phyloP scores from a whole-genome alignment of 1,284 basidiomycete genomes.

The Sphaerobolus stellatus region DNA sequence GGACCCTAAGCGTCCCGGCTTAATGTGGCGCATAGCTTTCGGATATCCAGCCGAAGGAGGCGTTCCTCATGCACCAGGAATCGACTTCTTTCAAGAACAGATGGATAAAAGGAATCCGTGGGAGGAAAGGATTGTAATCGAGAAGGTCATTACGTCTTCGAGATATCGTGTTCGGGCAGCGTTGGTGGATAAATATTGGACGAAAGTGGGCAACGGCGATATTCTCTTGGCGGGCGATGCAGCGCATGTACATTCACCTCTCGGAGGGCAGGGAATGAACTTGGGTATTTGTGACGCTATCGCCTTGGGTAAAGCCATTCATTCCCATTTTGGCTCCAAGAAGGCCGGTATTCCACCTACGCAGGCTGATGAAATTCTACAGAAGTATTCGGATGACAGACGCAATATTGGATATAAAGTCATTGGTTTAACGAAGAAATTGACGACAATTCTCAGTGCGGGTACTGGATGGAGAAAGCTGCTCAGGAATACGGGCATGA shows the following conservation, averaged over 20 bases:
- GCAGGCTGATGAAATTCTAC: too few relatives aligned
- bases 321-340: background rate
- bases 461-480: background rate
- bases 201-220: constrained; percentile 23
- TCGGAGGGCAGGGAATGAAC: constrained; percentile 49
- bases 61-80: constrained; percentile 28
- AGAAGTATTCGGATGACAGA: background rate
- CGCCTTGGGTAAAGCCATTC: constrained; percentile 26
- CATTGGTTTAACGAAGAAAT: background rate
- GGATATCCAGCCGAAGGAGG: constrained; percentile 27
- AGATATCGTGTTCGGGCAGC: constrained; percentile 38
- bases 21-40: constrained; percentile 31
- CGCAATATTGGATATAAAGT: background rate
- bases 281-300: constrained; percentile 45
- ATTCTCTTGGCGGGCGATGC: constrained; percentile 44
- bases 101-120: constrained; percentile 27
- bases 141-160: constrained; percentile 34
- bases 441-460: background rate
- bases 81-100: constrained; percentile 34
- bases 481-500: too few relatives aligned
- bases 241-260: constrained; percentile 45
- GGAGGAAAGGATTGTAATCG: constrained; percentile 22
- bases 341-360: too few relatives aligned
- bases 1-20: constrained; percentile 6
- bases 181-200: constrained; percentile 36